Percentiles rank a stretch among this genome's conserved stretches.
Evolutionary conservation across 805 yeast species (phyloP).

Genomic region (Cyberlindnera meyerae): DNA sequence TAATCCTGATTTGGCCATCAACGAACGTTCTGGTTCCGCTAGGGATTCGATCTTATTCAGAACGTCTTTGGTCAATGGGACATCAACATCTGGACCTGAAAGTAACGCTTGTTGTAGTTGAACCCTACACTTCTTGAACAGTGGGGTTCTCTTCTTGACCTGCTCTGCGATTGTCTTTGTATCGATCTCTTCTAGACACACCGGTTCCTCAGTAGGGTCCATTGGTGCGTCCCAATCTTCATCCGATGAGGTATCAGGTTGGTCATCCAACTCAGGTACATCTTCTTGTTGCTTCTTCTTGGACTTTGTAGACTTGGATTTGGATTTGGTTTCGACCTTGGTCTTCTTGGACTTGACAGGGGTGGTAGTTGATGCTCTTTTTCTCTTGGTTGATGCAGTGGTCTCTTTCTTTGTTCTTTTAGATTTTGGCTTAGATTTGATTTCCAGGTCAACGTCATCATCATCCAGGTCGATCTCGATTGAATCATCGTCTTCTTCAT

Average conservation of each 20-base stretch:
- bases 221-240: slow-evolving; percentile 24
- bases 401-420: slow-evolving; percentile 6
- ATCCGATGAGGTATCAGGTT: slow-evolving; percentile 23
- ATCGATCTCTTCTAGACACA: slow-evolving; percentile 16
- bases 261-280: slow-evolving; percentile 16
- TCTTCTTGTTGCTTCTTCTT: slow-evolving; percentile 5
- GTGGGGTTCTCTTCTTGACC: slow-evolving; percentile 18
- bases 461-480: slow-evolving; percentile 15
- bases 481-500: slow-evolving; percentile 9
- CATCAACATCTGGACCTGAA: slow-evolving; percentile 13
- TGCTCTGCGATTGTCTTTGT: slow-evolving; percentile 12
- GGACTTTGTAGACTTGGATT: slow-evolving; percentile 4
- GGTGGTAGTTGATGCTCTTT: slow-evolving; percentile 14
- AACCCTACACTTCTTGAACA: slow-evolving; percentile 27
- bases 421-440: background rate
- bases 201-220: slow-evolving; percentile 17
- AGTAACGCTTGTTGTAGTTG: slow-evolving; percentile 21
- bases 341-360: slow-evolving; percentile 13
- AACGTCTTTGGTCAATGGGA: slow-evolving; percentile 19
- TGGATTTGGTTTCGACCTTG: slow-evolving; percentile 8
- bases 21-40: slow-evolving; percentile 26
- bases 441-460: slow-evolving; percentile 14
- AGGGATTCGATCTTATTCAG: slow-evolving; percentile 22
- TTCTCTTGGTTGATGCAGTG: slow-evolving; percentile 6
- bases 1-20: slow-evolving; percentile 29